phyloP scores from a whole-genome alignment of 164 flowering plant species.

The Platanus orientalis region DNA sequence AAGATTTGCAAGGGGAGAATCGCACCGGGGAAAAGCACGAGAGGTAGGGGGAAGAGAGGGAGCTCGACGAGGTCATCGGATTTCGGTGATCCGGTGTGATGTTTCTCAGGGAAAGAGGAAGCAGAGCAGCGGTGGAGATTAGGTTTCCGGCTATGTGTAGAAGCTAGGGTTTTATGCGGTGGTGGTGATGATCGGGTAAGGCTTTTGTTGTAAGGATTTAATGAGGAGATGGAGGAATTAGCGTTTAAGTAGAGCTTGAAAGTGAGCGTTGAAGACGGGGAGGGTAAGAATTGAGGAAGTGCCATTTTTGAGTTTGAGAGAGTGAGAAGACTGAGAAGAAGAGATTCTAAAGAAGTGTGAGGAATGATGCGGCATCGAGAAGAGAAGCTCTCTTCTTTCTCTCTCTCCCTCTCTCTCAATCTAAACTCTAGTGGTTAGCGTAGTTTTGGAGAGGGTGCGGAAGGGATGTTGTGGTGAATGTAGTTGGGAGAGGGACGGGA shows the following conservation, averaged over 20 bases:
- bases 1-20: slow-evolving; percentile 91
- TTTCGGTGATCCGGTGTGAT: slow-evolving; percentile 46
- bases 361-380: too few relatives aligned
- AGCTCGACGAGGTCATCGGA: slow-evolving; percentile 76
- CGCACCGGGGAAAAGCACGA: slow-evolving; percentile 97
- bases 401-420: too few relatives aligned
- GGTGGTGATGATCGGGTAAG: not conserved
- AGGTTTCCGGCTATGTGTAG: slow-evolving; percentile 18
- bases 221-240: slow-evolving; percentile 4
- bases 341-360: too few relatives aligned
- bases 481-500: too few relatives aligned
- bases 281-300: slow-evolving; percentile 45
- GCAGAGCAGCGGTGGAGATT: slow-evolving; percentile 56
- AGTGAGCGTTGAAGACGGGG: slow-evolving; percentile 32
- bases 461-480: too few relatives aligned
- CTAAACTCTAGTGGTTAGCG: too few relatives aligned
- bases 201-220: slow-evolving; percentile 20
- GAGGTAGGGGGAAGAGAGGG: slow-evolving; percentile 89
- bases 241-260: slow-evolving; percentile 25
- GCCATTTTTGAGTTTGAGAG: slow-evolving; percentile 35
- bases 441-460: too few relatives aligned
- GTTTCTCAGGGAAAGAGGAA: slow-evolving; percentile 63
- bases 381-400: too few relatives aligned
- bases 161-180: slow-evolving; percentile 4
- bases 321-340: too few relatives aligned